Evolutionary conservation across 495 filamentous ascomycete genomes (phyloP).

Genomic region (Podospora appendiculata): DNA sequence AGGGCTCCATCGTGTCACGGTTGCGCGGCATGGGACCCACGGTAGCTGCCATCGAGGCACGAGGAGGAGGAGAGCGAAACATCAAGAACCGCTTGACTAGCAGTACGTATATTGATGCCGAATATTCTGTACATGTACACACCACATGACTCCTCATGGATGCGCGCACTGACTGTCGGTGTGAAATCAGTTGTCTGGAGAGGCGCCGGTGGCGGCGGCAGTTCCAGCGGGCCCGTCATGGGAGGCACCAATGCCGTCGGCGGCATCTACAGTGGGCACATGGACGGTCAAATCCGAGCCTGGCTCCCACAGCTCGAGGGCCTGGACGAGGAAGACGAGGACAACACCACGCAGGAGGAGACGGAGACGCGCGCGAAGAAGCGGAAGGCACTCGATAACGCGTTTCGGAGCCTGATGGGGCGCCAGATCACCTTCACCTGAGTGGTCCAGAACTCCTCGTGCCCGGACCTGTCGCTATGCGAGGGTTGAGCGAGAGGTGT

Average conservation of each 20-base stretch:
- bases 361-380: slow-evolving; percentile 37
- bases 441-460: not conserved
- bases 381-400: slow-evolving; percentile 54
- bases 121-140: not conserved
- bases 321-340: slow-evolving; percentile 35
- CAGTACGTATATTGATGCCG: slow-evolving; percentile 1
- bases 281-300: slow-evolving; percentile 49
- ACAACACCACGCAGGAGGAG: slow-evolving; percentile 23
- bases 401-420: slow-evolving; percentile 45
- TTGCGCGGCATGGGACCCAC: slow-evolving; percentile 52
- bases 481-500: too few species aligned
- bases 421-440: slow-evolving; percentile 45
- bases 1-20: slow-evolving; percentile 64
- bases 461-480: too few species aligned
- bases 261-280: slow-evolving; percentile 48
- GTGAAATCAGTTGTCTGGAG: slow-evolving; percentile 52
- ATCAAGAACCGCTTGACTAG: slow-evolving; percentile 56
- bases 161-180: not conserved
- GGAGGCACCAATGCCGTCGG: slow-evolving; percentile 37
- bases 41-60: slow-evolving; percentile 33
- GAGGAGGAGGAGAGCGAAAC: slow-evolving; percentile 27
- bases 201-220: slow-evolving; percentile 37
- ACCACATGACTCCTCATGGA: too few species aligned
- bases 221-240: slow-evolving; percentile 32
- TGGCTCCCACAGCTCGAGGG: slow-evolving; percentile 50